Evolutionary conservation across 208 protist species (phyloP), one percentile per base, ranked within the genome.

Genomic region (Trypanosoma boissoni): DNA sequence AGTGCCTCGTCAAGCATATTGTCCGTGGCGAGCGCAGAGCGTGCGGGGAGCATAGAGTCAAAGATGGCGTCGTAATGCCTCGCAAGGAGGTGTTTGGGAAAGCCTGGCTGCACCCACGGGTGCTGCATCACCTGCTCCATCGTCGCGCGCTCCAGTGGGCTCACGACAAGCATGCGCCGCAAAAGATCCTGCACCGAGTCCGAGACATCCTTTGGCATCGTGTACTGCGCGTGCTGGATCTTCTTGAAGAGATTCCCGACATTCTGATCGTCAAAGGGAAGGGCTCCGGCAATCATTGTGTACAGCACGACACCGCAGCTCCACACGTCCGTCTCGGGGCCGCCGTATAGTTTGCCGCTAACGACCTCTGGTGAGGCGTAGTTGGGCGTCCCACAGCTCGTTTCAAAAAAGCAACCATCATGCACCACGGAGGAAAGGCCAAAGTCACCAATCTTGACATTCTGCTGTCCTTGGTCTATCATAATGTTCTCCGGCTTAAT

Each of bases 401-500:
- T 92, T 52, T 88, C 85, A 54, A 92, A 91, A 58, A 92, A 89
- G 27, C 78, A 74, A 0, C 83, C 82, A 56, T 95, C 85, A 37
- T 81, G 82, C 2, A 69, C 83, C 56, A 86, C 75, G 58, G 82
- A 90, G 27, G 88, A 88, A 7, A 95, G 65, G 6, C 88, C 88
- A 58, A 95, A 95, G 56, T 95, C 88, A 49, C 74, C 76, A 34
- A 95, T 62, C 58, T 95, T 95, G 27, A 95, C 68, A 58, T 77
- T 81, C 43, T 76, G 70, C 28, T 72, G 67, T 31, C 66, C 69
- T 44, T 82, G 74, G 55, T 84, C 78, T 39, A 97, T 63, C 56
- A 91, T 80, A 34, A 93, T 85, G 64, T 95, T 96, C 69, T 96
- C 87, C 10, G 86, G 85, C 68, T 97, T 97, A 27, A 97, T 56